A percentile compares a stretch with the other conserved stretches of the same genome.
These are phyloP conservation scores for Anastatica hierochuntica DNA, from an alignment of 345 rosid species.

Conservation along the genomic window DNA sequence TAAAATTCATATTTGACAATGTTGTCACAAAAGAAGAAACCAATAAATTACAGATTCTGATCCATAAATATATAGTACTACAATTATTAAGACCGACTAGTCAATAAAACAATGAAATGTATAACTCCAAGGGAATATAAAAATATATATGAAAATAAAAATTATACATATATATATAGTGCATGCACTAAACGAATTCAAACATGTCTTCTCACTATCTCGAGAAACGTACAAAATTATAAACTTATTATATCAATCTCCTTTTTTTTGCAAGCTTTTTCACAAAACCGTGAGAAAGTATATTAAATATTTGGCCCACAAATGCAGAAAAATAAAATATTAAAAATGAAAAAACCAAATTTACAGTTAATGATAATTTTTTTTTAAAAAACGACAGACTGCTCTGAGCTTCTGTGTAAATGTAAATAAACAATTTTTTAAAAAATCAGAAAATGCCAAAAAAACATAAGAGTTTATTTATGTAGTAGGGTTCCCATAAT, in stretches of 20 bases:
- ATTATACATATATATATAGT: no score
- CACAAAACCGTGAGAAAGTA: slow-evolving; percentile 23
- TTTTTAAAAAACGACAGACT: slow-evolving; percentile 25
- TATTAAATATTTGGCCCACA: slow-evolving; percentile 20
- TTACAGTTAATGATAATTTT: slow-evolving; percentile 22
- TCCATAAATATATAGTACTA: slow-evolving; percentile 3
- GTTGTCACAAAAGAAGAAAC: slow-evolving; percentile 24
- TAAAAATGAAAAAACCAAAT: slow-evolving; percentile 7
- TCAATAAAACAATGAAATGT: slow-evolving; percentile 1
- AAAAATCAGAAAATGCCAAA: slow-evolving; percentile 64
- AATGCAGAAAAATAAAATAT: not conserved
- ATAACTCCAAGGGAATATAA: slow-evolving; percentile 6
- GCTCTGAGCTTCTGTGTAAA: slow-evolving; percentile 20
- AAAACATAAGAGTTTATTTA: slow-evolving; percentile 29
- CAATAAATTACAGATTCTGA: slow-evolving; percentile 14
- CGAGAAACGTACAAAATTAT: slow-evolving; percentile 28
- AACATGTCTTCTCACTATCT: slow-evolving; percentile 31
- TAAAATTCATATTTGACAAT: slow-evolving; percentile 17
- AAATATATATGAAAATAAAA: no score
- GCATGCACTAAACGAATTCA: slow-evolving; percentile 22
- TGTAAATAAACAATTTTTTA: not conserved
- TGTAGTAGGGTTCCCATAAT: slow-evolving; percentile 32
- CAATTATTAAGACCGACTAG: slow-evolving; percentile 13
- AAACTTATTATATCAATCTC: slow-evolving; percentile 3
- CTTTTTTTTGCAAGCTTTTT: slow-evolving; percentile 24